Base-by-base conservation (phyloP, 2,329 filamentous ascomycete species). In the Colletotrichum chrysophilum region DNA sequence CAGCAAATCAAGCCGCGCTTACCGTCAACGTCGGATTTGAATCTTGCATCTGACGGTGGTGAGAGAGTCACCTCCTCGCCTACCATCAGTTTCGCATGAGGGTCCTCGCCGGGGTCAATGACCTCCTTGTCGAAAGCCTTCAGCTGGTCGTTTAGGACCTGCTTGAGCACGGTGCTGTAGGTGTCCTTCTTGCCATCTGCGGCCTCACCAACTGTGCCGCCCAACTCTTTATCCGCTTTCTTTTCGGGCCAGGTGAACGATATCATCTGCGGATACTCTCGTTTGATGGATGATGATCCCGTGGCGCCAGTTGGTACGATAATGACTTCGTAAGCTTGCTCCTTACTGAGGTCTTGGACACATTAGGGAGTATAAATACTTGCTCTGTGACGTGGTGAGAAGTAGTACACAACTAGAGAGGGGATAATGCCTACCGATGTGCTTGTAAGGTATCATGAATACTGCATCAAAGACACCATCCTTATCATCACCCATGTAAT, bases 301-400 rank as follows among this genome's bases (percentile, higher is more conserved):
- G 65, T 38, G 4, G 65, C 70, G 0, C 28, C 55, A 30, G 70
- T 69, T 1, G 65, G 70, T 0, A 69, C 36, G n/a, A 73, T 69
- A 2, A 69, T 12, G 0, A 62, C 66, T 1, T 36, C 36, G 5
- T 69, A 62, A 0, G 16, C 3, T 10, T 38, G 24, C 14, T 30
- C 43, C 0, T 52, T 1, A 13, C 43, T 13, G 0, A 0, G 1
- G 3, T 12, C 0, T 32, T 70, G 0, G 26, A n/a, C 0, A 2
- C 36, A 2, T 38, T 73, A 0, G 65, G 66, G 24, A 69, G 28
- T 0, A 73, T 28, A 1, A 73, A 52, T 2, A 69, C 3, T 55
- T 69, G 70, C 66, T 69, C 65, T 73, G 34, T 6, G 4, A 6
- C 26, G 4, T 26, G 26, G 26, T 26, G 26, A 26, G 26, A 26